Conservation (phyloP, 495 filamentous ascomycete species). For the Penicillium ucsense region DNA sequence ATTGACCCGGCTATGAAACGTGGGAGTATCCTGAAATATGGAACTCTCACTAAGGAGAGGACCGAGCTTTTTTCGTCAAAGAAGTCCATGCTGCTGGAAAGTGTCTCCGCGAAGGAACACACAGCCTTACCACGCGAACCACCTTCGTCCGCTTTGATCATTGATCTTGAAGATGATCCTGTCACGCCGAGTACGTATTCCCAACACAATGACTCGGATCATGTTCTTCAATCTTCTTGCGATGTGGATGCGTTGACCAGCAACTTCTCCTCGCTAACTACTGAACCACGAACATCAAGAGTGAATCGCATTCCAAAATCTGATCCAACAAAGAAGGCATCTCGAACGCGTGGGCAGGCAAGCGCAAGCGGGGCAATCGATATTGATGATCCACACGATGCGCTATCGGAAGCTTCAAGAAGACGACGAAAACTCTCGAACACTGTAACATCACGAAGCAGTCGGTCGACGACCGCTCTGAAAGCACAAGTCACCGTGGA, state of each 20-base stretch:
- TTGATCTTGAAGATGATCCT: constrained; percentile 7
- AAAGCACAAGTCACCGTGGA: no score
- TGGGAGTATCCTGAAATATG: constrained; percentile 39
- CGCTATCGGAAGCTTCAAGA: neutral
- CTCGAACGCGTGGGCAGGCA: constrained; percentile 4
- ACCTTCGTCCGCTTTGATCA: constrained; percentile 1
- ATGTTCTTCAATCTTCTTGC: neutral
- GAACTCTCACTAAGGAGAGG: constrained; percentile 33
- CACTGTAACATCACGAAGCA: no score
- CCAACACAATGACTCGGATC: neutral
- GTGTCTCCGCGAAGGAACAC: constrained; percentile 13
- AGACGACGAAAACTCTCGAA: no score
- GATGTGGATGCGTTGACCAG: constrained; percentile 23
- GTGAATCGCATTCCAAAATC: constrained; percentile 19
- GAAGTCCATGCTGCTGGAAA: constrained; percentile 24
- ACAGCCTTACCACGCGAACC: constrained; percentile 3
- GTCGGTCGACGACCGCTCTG: no score
- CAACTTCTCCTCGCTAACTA: constrained; percentile 19
- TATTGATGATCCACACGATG: constrained; percentile 7
- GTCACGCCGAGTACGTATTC: constrained; percentile 15
- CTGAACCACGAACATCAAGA: constrained; percentile 9
- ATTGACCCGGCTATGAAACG: constrained; percentile 37
- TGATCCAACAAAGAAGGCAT: constrained; percentile 2
- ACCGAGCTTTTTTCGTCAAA: constrained; percentile 25
- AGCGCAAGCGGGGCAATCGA: constrained; percentile 5